phyloP scores from a whole-genome alignment of 768 basidiomycete genomes.

The Chalciporus chontae region DNA sequence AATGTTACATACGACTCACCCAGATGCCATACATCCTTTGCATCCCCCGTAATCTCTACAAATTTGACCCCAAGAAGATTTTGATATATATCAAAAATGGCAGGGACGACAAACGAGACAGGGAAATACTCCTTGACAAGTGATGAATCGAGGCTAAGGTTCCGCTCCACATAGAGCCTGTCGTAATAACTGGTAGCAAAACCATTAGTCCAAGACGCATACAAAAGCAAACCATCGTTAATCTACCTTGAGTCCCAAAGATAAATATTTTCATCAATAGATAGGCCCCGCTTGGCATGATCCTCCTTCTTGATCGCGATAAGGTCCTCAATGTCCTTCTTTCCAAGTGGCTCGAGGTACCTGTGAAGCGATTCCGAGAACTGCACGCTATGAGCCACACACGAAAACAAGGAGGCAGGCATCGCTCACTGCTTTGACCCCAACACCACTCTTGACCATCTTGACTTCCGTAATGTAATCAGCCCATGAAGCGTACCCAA shows the following conservation, averaged over 20 bases:
- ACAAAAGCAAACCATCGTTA: constrained; percentile 9
- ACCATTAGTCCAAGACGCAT: not conserved
- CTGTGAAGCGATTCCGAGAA: constrained; percentile 72
- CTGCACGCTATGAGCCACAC: constrained; percentile 29
- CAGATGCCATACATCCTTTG: constrained; percentile 72
- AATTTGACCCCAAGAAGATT: constrained; percentile 73
- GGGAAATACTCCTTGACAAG: constrained; percentile 88
- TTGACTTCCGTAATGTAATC: constrained; percentile 80
- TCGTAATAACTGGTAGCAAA: constrained; percentile 21
- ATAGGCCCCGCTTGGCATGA: constrained; percentile 51
- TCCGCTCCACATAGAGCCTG: constrained; percentile 50
- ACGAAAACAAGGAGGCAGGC: not conserved
- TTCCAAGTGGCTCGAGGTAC: constrained; percentile 69
- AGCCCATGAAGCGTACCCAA: constrained; percentile 77
- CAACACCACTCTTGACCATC: constrained; percentile 71
- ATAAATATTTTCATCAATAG: constrained; percentile 67
- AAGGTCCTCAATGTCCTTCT: constrained; percentile 61
- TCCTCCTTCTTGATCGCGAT: constrained; percentile 73
- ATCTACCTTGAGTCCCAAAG: constrained; percentile 77
- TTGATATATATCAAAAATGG: constrained; percentile 79
- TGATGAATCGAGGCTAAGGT: constrained; percentile 65
- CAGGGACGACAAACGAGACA: constrained; percentile 72
- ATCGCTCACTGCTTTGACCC: constrained; percentile 48
- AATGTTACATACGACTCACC: constrained; percentile 38
- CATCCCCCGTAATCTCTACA: constrained; percentile 46